Conservation (phyloP, 352 stramenopile species). For the Globisporangium recalcitrans region DNA sequence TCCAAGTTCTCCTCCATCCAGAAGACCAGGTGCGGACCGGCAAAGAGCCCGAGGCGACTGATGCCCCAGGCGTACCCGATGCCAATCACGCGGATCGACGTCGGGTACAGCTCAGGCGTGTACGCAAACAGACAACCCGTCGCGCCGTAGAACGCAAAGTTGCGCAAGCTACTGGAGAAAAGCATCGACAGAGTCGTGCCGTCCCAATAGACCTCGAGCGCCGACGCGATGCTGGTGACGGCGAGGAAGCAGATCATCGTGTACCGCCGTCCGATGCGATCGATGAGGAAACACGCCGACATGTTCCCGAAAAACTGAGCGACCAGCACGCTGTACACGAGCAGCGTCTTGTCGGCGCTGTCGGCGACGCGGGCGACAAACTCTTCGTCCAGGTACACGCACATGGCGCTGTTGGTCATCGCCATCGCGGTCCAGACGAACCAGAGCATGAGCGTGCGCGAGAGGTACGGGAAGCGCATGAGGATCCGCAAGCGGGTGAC, state of each 20-base stretch:
- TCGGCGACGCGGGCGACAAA: conserved; percentile 17
- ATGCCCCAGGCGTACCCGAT: conserved; percentile 15
- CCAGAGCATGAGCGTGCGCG: conserved; percentile 40
- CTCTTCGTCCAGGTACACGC: conserved; percentile 23
- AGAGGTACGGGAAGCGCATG: conserved; percentile 26
- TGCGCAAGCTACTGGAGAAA: not conserved
- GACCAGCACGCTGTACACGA: conserved; percentile 11
- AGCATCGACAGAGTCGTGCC: conserved; percentile 15
- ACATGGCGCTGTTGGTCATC: conserved; percentile 23
- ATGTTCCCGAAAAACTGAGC: conserved; percentile 28
- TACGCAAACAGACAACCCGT: conserved; percentile 1
- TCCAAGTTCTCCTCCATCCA: not conserved
- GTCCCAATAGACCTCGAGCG: conserved; percentile 19
- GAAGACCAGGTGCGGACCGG: conserved; percentile 13
- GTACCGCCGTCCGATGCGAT: conserved; percentile 23
- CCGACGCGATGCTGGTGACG: not conserved
- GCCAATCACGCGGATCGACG: conserved; percentile 16
- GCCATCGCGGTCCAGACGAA: conserved; percentile 30
- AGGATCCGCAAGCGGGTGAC: conserved; percentile 25
- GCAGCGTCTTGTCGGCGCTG: not conserved
- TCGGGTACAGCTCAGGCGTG: conserved; percentile 16
- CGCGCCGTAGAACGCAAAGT: not conserved
- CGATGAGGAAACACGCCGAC: conserved; percentile 28
- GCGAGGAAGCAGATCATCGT: conserved; percentile 21
- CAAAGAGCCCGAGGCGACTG: conserved; percentile 15